Conservation (phyloP, 176 grass and related monocot genomes). For the Oryza meyeriana region DNA sequence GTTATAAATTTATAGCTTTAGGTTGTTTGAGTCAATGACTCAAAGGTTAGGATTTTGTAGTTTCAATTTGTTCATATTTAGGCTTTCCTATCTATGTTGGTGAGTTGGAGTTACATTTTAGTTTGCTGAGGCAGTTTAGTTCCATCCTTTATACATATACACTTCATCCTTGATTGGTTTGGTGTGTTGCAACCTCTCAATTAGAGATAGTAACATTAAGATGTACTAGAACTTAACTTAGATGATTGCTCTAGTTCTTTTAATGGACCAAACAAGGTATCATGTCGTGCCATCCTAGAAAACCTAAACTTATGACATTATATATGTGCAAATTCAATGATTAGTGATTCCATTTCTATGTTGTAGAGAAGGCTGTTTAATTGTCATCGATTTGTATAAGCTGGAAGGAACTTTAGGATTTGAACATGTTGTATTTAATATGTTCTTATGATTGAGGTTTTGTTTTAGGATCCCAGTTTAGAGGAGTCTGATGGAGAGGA, state of each 20-base stretch:
- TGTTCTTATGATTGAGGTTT: not conserved
- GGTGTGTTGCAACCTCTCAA: conserved; percentile 7
- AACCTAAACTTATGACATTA: not conserved
- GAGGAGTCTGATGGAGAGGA: conserved; percentile 65
- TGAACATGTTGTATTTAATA: conserved; percentile 7
- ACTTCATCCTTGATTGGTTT: conserved; percentile 3
- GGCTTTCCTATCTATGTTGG: not conserved
- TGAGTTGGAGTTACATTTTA: not conserved
- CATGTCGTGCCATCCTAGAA: not conserved
- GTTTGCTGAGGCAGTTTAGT: not conserved
- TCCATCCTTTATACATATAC: not conserved
- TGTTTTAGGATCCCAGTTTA: conserved; percentile 45
- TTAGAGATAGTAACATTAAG: conserved; percentile 6
- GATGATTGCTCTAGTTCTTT: not conserved
- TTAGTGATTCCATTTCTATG: conserved; percentile 14
- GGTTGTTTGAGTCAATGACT: not conserved
- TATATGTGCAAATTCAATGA: not conserved
- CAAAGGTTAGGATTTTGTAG: not conserved
- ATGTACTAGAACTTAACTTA: not conserved
- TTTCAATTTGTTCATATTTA: not conserved
- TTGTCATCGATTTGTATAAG: not conserved
- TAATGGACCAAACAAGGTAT: not conserved
- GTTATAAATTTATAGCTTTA: not conserved
- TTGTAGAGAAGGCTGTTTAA: not conserved
- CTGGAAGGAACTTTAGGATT: conserved; percentile 16